Conservation (phyloP, 768 basidiomycete species). For the Pulveroboletus sp. region DNA sequence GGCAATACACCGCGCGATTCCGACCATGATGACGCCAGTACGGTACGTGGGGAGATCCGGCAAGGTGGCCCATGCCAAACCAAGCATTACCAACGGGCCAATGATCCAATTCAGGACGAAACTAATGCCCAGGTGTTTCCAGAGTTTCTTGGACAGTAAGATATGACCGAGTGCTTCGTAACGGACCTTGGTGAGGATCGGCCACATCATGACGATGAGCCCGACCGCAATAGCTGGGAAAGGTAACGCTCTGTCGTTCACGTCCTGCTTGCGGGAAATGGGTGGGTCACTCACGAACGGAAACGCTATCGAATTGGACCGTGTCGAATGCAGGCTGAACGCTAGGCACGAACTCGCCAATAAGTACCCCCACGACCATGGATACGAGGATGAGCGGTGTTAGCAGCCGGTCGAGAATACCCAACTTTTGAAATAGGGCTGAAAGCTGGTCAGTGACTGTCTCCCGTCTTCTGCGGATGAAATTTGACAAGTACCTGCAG, state of each 20-base stretch:
- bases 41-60: constrained; percentile 76
- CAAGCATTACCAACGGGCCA: constrained; percentile 84
- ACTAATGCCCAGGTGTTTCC: constrained; percentile 68
- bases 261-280: background rate
- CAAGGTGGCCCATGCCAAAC: constrained; percentile 78
- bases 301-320: constrained; percentile 64
- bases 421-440: constrained; percentile 42
- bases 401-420: constrained; percentile 57
- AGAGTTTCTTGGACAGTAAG: constrained; percentile 50
- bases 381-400: constrained; percentile 63
- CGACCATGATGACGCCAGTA: constrained; percentile 80
- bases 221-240: constrained; percentile 73
- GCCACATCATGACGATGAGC: constrained; percentile 89
- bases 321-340: constrained; percentile 64
- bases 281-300: constrained; percentile 58
- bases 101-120: constrained; percentile 77
- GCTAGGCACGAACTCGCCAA: constrained; percentile 63
- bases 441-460: background rate
- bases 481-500: constrained; percentile 6
- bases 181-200: constrained; percentile 70
- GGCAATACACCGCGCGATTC: constrained; percentile 41
- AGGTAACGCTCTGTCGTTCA: background rate
- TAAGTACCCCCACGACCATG: constrained; percentile 75
- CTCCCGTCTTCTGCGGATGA: background rate
- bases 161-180: constrained; percentile 67